Conservation (phyloP, 371 early-diverging fungal genomes). For the Rhizopus delemar region DNA sequence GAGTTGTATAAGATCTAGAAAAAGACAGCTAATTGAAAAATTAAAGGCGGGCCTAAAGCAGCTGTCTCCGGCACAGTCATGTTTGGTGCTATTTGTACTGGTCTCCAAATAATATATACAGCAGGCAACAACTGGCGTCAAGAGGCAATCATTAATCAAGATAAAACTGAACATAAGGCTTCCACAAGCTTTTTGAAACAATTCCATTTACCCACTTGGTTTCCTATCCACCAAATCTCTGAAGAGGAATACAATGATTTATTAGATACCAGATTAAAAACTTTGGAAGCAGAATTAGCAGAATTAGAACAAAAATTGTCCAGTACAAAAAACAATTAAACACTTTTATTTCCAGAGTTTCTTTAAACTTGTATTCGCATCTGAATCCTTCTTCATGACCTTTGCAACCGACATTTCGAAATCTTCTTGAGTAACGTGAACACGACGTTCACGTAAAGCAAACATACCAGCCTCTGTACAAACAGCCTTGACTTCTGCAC, state of each 20-base stretch:
- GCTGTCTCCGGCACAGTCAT: conserved; percentile 55
- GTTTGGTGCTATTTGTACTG: conserved; percentile 49
- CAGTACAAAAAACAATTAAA: conserved; percentile 16
- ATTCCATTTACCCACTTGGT: conserved; percentile 48
- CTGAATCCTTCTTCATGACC: conserved; percentile 99
- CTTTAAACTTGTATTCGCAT: conserved; percentile 92
- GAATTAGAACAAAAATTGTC: conserved; percentile 36
- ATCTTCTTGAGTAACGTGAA: conserved; percentile 99
- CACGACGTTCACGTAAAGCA: conserved; percentile 98
- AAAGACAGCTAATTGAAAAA: not conserved
- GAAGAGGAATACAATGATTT: conserved; percentile 49
- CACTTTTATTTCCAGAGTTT: conserved; percentile 93
- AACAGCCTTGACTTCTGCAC: conserved; percentile 80
- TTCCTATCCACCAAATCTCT: conserved; percentile 45
- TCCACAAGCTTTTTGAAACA: conserved; percentile 32
- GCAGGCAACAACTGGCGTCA: conserved; percentile 49
- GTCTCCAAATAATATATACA: conserved; percentile 28
- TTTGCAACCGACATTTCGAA: conserved; percentile 99
- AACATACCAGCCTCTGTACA: conserved; percentile 99
- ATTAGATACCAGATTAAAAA: conserved; percentile 43
- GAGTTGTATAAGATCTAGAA: too few species aligned
- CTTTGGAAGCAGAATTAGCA: conserved; percentile 44
- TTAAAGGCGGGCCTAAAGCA: conserved; percentile 52
- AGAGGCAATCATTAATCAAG: conserved; percentile 17
- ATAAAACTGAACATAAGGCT: conserved; percentile 4